Conservation (phyloP, 116 monocot genomes). For the Zostera marina region DNA sequence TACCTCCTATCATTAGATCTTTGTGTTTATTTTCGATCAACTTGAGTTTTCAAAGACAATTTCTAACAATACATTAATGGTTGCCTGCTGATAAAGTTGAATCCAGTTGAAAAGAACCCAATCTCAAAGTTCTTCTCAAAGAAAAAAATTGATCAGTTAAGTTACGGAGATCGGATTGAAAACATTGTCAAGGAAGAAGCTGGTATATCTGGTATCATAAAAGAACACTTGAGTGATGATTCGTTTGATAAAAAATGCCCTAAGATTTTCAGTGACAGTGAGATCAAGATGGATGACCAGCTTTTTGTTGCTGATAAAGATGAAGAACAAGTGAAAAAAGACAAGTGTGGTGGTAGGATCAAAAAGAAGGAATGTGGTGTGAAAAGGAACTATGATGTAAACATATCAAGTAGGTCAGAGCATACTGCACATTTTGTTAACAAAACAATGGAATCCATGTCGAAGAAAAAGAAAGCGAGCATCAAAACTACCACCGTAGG, state of each 20-base stretch:
- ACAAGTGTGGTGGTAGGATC: no score
- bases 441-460: no score
- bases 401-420: no score
- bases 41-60: neutral
- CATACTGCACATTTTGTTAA: no score
- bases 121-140: constrained; percentile 15
- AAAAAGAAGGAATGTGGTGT: no score
- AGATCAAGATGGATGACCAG: neutral
- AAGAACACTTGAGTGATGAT: constrained; percentile 1
- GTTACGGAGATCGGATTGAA: neutral
- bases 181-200: neutral
- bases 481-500: no score
- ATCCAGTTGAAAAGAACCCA: constrained; percentile 1
- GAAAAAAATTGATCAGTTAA: neutral
- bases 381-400: no score
- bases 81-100: constrained; percentile 9
- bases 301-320: no score
- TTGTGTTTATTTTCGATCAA: neutral
- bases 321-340: no score
- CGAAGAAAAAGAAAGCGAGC: no score
- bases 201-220: neutral
- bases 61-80: neutral
- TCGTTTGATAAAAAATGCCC: neutral
- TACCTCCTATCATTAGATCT: neutral
- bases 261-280: neutral